phyloP scores from a whole-genome alignment of 1,139 yeast species.

The Lodderomyces jiufengensis region DNA sequence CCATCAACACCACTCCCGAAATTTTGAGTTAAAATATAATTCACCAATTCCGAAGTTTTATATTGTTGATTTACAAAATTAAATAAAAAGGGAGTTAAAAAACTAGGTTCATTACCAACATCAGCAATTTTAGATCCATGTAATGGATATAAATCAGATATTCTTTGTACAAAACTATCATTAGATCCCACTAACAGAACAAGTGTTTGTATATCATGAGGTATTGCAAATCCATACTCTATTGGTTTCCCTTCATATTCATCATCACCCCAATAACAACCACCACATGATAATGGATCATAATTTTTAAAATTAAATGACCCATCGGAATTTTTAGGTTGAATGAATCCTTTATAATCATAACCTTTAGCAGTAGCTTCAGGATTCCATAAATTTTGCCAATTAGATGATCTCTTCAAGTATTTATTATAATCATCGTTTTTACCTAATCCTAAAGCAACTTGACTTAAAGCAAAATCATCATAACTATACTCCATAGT shows the following conservation, averaged over 20 bases:
- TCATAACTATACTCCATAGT: conserved; percentile 39
- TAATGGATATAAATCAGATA: conserved; percentile 35
- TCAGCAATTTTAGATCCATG: conserved; percentile 27
- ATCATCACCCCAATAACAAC: conserved; percentile 47
- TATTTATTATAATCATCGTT: conserved; percentile 24
- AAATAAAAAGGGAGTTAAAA: conserved; percentile 30
- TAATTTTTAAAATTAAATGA: conserved; percentile 21
- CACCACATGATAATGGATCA: conserved; percentile 27
- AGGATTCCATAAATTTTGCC: conserved; percentile 38
- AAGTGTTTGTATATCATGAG: conserved; percentile 30
- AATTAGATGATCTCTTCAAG: conserved; percentile 30
- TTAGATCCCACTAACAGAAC: conserved; percentile 25
- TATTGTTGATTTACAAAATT: conserved; percentile 26
- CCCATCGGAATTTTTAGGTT: conserved; percentile 31
- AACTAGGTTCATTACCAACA: conserved; percentile 35
- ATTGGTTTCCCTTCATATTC: conserved; percentile 64
- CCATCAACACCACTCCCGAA: conserved; percentile 20
- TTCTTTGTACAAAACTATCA: conserved; percentile 23
- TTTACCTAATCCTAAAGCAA: conserved; percentile 29
- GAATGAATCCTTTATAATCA: conserved; percentile 31
- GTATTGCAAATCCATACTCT: conserved; percentile 47
- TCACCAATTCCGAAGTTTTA: conserved; percentile 29
- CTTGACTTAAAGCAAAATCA: conserved; percentile 33
- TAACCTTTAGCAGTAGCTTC: conserved; percentile 19
- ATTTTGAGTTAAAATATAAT: conserved; percentile 26